phyloP scores from a whole-genome alignment of 257 asterid genomes.

The Scutellaria minor region DNA sequence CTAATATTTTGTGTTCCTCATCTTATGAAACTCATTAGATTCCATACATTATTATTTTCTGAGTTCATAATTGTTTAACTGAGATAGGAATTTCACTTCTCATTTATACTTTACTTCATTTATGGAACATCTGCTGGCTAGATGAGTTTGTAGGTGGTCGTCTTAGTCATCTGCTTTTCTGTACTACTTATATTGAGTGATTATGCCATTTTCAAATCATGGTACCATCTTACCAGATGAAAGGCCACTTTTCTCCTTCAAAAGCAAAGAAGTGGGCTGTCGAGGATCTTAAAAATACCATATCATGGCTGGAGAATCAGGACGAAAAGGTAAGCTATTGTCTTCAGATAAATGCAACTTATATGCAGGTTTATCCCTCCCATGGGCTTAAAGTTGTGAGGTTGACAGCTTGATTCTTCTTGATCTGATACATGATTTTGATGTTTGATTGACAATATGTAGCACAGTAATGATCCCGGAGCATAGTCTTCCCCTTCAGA shows the following conservation, averaged over 20 bases:
- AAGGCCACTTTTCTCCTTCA: slow-evolving; percentile 59
- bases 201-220: slow-evolving; percentile 33
- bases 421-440: slow-evolving; percentile 7
- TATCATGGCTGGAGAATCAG: slow-evolving; percentile 86
- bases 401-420: slow-evolving; percentile 23
- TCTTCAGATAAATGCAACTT: slow-evolving; percentile 25
- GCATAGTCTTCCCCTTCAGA: not conserved
- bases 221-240: slow-evolving; percentile 43
- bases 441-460: slow-evolving; percentile 1
- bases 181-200: not conserved
- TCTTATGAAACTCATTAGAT: slow-evolving; percentile 23
- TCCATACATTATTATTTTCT: not conserved
- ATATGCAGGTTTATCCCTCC: slow-evolving; percentile 22
- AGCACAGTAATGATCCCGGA: no score
- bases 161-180: slow-evolving; percentile 12
- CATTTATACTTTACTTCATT: slow-evolving; percentile 4
- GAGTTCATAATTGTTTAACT: slow-evolving; percentile 15
- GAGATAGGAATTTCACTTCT: slow-evolving; percentile 9
- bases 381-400: slow-evolving; percentile 23
- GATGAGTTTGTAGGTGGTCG: slow-evolving; percentile 12
- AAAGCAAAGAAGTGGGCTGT: slow-evolving; percentile 85
- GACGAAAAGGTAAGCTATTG: slow-evolving; percentile 73
- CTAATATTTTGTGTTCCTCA: slow-evolving; percentile 20
- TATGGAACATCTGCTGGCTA: not conserved
- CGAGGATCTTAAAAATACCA: slow-evolving; percentile 72